Base-by-base conservation (phyloP, 441 rosid genomes). In the Pelargonium cotyledonis region DNA sequence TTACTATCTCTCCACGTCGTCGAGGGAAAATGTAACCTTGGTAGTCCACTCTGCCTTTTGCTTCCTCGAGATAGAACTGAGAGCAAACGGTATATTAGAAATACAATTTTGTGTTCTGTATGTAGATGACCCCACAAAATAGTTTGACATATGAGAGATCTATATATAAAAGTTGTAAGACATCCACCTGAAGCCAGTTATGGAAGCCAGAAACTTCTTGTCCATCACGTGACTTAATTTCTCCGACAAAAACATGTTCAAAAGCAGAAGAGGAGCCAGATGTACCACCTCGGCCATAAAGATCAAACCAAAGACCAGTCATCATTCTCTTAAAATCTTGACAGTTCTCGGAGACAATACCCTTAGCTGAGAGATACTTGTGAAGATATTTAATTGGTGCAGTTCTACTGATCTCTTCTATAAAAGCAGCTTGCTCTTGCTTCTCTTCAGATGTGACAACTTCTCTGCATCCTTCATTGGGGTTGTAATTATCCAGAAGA, bases 171-270 rank as follows among this genome's bases (percentile, higher is more conserved):
- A 65, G 51, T 21, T 15, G 60, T 31, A 57, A 67, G 65, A 60
- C 72, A 71, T 68, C 46, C 63, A 92, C 98, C 97, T 91, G 98
- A 83, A 94, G 84, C 98, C 98, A 94, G 70, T 94, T 94, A 75
- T 94, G 98, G 81, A 94, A 94, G 46, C 98, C 98, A 19, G 88
- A 85, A 78, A 94, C 95, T 83, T 88, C 85, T 77, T 85, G 83
- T 57, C 85, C 94, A 51, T 81, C 89, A 18, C 64, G 72, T 31
- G 88, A 85, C 85, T 89, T 91, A 73, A 94, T 84, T 83, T 94
- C 97, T 68, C 97, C 97, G 0, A 94, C 98, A 84, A 94, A 94
- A 70, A 94, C 98, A 80, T 94, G 98, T 73, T 94, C 98, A 76
- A 94, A 94, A 47, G 98, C 96, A 83, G 97, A 94, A 72, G 97